Evolutionary conservation across 371 early-diverging fungal genomes (phyloP), one percentile per base, ranked within the genome.

Genomic region (Syncephalastrum racemosum): DNA sequence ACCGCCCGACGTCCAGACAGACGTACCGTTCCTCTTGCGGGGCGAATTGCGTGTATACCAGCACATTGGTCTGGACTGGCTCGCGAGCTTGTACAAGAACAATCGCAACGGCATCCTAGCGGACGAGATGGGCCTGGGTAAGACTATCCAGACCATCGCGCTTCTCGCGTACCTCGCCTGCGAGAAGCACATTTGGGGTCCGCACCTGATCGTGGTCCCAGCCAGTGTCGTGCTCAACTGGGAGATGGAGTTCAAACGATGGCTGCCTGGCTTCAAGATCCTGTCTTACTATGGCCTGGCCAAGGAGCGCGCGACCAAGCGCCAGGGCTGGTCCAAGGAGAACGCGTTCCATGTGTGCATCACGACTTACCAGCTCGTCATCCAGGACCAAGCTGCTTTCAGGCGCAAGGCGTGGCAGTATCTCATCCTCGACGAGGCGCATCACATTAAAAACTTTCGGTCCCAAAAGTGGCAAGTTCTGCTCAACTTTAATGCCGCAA

Each of bases 61-160:
- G 58, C 85, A 83, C 47, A 86, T 86, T 16, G 91, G 92, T 1
- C 68, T 91, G 56, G 87, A 88, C 57, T 90, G 91, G 90, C 77
- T 92, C 20, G 86, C 94, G 5, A 91, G 93, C 48, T 75, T 98
- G 50, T 98, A 98, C 77, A 90, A 91, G 59, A 96, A 97, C 60
- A 80, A 90, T 7, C 75, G 93, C 47, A 95, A 95, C 66, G 97
- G 99, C 24, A 99, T 99, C 50, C 78, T 99, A 54, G 99, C 99
- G 0, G 99, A 99, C 73, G 99, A 99, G 73, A 99, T 99, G 99
- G 96, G 97, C 14, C 75, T 97, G 18, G 97, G 96, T 39, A 95
- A 97, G 70, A 96, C 97, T 0, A 93, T 99, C 61, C 99, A 99
- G 67, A 97, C 99, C 14, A 95, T 99, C 44, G 86, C 90, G 0